Conservation (phyloP, 2,329 filamentous ascomycete species). For the Penicillium brasilianum region DNA sequence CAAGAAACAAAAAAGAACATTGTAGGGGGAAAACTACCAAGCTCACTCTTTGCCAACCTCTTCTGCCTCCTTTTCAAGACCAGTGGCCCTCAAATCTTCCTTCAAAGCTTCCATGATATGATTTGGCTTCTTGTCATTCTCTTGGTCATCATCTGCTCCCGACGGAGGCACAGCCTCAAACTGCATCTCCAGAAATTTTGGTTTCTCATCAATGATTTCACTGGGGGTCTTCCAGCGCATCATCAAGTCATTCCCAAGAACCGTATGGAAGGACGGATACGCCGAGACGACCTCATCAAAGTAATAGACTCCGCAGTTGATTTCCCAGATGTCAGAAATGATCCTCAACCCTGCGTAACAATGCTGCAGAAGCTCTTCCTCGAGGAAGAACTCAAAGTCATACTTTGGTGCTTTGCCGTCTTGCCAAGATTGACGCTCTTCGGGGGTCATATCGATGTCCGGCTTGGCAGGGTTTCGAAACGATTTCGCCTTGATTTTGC, state of each 20-base stretch:
- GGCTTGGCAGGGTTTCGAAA: constrained; percentile 54
- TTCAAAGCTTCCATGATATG: not conserved
- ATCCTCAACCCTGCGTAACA: constrained; percentile 71
- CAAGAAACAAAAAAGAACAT: not conserved
- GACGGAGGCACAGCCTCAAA: not conserved
- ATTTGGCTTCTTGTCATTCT: not conserved
- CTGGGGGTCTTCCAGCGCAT: constrained; percentile 64
- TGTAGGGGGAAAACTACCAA: no score
- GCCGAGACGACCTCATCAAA: constrained; percentile 64
- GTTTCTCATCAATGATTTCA: not conserved
- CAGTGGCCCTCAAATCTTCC: constrained; percentile 4
- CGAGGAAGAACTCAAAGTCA: constrained; percentile 67
- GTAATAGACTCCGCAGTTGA: constrained; percentile 67
- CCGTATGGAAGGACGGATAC: constrained; percentile 67
- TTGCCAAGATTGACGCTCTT: constrained; percentile 38
- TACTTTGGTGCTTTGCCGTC: constrained; percentile 26
- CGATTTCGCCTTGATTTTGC: constrained; percentile 58
- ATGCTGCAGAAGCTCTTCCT: constrained; percentile 62
- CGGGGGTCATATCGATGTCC: constrained; percentile 43
- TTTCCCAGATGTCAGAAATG: constrained; percentile 58
- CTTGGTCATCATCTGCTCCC: not conserved
- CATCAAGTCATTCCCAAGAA: constrained; percentile 73
- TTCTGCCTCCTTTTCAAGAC: not conserved
- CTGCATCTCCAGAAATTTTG: not conserved
- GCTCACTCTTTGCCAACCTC: not conserved